phyloP scores from a whole-genome alignment of 2,329 filamentous ascomycete genomes.

The Lasiodiplodia sp. region DNA sequence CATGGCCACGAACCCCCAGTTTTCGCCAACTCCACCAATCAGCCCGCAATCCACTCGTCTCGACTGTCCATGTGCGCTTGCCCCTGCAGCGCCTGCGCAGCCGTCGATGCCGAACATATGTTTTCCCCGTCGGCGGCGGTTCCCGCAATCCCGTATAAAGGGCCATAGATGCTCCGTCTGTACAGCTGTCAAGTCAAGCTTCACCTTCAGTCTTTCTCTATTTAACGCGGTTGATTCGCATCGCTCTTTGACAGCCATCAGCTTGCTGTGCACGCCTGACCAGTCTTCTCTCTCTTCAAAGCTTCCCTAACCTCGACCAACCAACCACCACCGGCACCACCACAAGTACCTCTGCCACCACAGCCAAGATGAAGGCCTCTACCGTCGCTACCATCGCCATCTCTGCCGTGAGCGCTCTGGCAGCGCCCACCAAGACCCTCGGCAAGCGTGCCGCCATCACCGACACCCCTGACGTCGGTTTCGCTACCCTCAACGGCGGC shows the following conservation, averaged over 20 bases:
- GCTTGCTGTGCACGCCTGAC: slow-evolving; percentile 24
- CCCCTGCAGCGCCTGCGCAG: background rate
- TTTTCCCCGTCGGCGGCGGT: slow-evolving; percentile 24
- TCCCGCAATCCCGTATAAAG: slow-evolving; percentile 22
- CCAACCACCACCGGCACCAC: slow-evolving; percentile 32
- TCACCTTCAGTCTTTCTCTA: slow-evolving; percentile 27
- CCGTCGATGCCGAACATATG: background rate
- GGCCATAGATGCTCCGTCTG: background rate
- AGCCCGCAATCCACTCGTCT: background rate
- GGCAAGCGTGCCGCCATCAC: slow-evolving; percentile 41
- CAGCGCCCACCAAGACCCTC: slow-evolving; percentile 42
- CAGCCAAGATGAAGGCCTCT: slow-evolving; percentile 39
- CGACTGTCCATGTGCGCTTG: background rate
- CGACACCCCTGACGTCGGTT: slow-evolving; percentile 42
- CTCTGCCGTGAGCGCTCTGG: slow-evolving; percentile 40
- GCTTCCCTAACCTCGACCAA: slow-evolving; percentile 34
- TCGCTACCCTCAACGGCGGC: slow-evolving; percentile 45
- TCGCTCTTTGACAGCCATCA: slow-evolving; percentile 25
- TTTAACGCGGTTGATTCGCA: slow-evolving; percentile 25
- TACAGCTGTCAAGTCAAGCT: background rate
- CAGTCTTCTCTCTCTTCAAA: slow-evolving; percentile 24
- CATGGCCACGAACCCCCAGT: background rate
- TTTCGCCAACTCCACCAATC: background rate
- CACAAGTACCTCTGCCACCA: too few species aligned
- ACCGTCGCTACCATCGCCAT: slow-evolving; percentile 41